phyloP scores from a whole-genome alignment of 305 asterid species.

The Salvia sclarea region DNA sequence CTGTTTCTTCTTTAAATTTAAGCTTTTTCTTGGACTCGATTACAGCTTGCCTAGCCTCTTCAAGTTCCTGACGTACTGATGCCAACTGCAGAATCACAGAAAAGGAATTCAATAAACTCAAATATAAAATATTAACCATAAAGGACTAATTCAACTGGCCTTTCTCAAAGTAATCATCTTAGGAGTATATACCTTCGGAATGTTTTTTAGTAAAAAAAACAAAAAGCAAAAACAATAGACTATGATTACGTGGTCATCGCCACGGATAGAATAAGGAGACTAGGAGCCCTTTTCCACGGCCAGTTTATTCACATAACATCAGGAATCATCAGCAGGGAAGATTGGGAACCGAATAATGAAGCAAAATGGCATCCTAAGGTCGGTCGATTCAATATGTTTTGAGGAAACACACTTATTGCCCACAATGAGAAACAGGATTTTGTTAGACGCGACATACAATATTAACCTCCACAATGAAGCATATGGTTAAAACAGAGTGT shows the following conservation, averaged over 20 bases:
- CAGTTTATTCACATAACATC: constrained; percentile 16
- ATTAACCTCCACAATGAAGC: background rate
- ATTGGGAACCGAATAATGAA: background rate
- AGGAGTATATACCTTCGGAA: background rate
- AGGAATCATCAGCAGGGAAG: background rate
- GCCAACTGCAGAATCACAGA: constrained; percentile 58
- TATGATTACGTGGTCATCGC: background rate
- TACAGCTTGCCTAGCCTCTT: constrained; percentile 77
- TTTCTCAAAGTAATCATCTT: background rate
- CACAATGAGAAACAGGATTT: background rate
- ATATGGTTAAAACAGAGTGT: background rate
- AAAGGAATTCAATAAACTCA: constrained; percentile 18
- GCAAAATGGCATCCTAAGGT: background rate
- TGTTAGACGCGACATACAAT: background rate
- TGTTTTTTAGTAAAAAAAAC: background rate
- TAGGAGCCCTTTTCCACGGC: background rate
- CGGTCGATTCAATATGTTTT: background rate
- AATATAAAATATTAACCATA: background rate
- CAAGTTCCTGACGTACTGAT: constrained; percentile 70
- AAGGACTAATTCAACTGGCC: background rate
- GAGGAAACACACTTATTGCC: background rate
- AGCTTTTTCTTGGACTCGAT: constrained; percentile 78
- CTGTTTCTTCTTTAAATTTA: constrained; percentile 90
- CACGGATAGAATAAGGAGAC: background rate
- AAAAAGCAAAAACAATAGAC: background rate